These are phyloP conservation scores for Rhodotorula sp. DNA, from an alignment of 1,284 basidiomycete species.

Conservation along the genomic window DNA sequence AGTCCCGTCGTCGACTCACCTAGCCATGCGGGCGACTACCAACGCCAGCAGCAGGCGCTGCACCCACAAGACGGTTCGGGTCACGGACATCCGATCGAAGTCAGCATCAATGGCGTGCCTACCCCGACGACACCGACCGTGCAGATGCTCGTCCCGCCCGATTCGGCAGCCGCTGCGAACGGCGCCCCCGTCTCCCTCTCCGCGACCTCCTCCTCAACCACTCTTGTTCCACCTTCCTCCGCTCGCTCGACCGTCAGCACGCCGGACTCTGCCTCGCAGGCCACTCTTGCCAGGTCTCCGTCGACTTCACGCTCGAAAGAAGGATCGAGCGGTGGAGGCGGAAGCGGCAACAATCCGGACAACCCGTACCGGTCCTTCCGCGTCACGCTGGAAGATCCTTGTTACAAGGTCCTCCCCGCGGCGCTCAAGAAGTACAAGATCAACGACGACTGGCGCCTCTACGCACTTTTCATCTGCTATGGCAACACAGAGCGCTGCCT, in stretches of 20 bases:
- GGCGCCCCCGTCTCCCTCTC: conserved; percentile 1
- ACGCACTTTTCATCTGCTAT: conserved; percentile 99
- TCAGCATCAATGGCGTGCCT: conserved; percentile 28
- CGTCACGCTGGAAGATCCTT: conserved; percentile 86
- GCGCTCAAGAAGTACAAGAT: conserved; percentile 99
- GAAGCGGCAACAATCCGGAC: conserved; percentile 37
- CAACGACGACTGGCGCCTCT: conserved; percentile 97
- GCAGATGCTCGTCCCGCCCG: conserved; percentile 22
- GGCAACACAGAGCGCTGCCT: conserved; percentile 91
- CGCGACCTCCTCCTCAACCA: not conserved
- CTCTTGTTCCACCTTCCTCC: not conserved
- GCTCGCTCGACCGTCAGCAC: not conserved
- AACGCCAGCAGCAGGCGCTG: conserved; percentile 16
- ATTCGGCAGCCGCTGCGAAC: conserved; percentile 7
- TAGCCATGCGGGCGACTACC: conserved; percentile 14
- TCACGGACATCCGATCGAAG: conserved; percentile 9
- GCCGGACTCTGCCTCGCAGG: not conserved
- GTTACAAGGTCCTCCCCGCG: conserved; percentile 95
- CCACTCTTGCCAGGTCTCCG: not conserved
- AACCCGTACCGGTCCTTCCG: conserved; percentile 55
- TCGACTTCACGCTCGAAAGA: not conserved
- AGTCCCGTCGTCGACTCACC: conserved; percentile 34
- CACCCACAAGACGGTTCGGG: not conserved
- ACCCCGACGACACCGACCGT: conserved; percentile 39
- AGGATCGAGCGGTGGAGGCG: not conserved